A percentile compares a stretch with the other conserved stretches of the same genome.
phyloP scores from a whole-genome alignment of 148 eudicot genomes.

The Pouteria glomerata region DNA sequence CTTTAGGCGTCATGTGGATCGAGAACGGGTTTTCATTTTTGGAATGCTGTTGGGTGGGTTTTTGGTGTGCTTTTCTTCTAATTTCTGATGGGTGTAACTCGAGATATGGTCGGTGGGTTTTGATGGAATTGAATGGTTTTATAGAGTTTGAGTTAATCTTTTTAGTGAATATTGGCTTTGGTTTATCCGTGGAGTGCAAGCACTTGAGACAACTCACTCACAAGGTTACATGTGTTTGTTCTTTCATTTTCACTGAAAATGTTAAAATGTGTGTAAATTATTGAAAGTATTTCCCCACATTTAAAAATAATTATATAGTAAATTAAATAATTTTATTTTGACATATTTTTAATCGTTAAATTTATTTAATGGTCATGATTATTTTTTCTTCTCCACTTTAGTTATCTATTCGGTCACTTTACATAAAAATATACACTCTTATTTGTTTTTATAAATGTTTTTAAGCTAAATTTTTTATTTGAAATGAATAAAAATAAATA shows the following conservation, averaged over 20 bases:
- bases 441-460: too few species aligned
- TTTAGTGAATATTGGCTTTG: background rate
- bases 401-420: too few species aligned
- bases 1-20: background rate
- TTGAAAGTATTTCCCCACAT: background rate
- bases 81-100: background rate
- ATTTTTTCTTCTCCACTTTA: too few species aligned
- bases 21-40: too few species aligned
- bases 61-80: constrained; percentile 12
- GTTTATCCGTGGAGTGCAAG: background rate
- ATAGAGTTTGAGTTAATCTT: constrained; percentile 7
- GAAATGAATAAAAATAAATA: too few species aligned
- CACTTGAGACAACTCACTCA: background rate
- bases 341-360: too few species aligned
- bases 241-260: background rate
- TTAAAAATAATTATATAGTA: too few species aligned
- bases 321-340: too few species aligned
- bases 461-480: too few species aligned
- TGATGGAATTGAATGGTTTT: background rate
- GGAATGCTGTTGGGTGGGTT: background rate
- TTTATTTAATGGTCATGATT: too few species aligned
- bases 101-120: background rate
- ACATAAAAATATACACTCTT: too few species aligned
- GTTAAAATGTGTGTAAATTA: background rate
- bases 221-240: background rate